Conservation (phyloP, 441 rosid species). For the Brassica hybrid region DNA sequence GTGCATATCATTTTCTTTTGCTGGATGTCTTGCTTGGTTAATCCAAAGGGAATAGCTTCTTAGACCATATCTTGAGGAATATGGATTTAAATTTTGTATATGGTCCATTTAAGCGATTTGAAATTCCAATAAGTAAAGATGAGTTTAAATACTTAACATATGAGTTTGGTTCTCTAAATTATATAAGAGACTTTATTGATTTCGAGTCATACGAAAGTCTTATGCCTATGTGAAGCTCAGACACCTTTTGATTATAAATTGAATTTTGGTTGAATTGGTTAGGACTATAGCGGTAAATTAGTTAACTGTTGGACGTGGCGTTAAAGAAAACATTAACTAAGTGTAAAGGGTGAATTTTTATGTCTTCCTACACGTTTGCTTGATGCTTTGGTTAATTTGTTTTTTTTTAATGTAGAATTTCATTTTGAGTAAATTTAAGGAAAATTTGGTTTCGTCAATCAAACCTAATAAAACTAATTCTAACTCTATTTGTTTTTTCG, state of each 20-base stretch:
- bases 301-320: background rate
- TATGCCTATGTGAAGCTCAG: background rate
- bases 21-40: constrained; percentile 4
- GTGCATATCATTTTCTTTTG: background rate
- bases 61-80: background rate
- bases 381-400: background rate
- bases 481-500: no score
- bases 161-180: background rate
- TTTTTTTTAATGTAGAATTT: background rate
- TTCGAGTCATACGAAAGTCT: background rate
- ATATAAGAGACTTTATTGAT: background rate
- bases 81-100: background rate
- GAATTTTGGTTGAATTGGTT: background rate
- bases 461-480: no score
- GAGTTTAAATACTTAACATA: background rate
- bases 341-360: background rate
- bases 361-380: background rate
- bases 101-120: background rate
- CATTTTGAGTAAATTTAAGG: background rate
- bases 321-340: no score
- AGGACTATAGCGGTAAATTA: background rate
- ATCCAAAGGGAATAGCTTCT: background rate
- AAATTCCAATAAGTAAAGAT: background rate
- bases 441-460: no score
- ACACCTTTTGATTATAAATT: background rate